Base-by-base conservation (phyloP, 2,329 filamentous ascomycete species). In the Fusarium proliferatum region DNA sequence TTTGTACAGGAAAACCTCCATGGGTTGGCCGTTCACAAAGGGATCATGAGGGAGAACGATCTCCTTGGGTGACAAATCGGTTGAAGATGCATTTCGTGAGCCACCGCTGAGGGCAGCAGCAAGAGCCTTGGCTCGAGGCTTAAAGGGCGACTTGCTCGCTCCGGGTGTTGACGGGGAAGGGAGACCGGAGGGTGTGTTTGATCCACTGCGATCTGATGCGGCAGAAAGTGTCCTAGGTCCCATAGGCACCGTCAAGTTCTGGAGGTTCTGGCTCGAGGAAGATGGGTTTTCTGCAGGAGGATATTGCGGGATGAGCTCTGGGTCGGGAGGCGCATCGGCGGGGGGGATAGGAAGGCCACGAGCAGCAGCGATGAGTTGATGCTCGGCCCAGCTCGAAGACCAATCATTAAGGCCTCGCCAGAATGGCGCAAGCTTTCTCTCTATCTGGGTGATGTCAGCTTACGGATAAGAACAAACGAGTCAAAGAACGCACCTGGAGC, bases 1-100 rank as follows among this genome's bases (percentile, higher is more conserved):
- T 81, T 97, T 97, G 86, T 99, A 99, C 3, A 99, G 85, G 74
- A 94, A 96, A 2, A 95, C 96, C 82, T 98, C 96, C 51, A 98
- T 87, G 2, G 93, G 93, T 76, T 97, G 94, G n/a, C 96, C 96
- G 76, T 98, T 97, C 49, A 98, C 93, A 77, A 93, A 96, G 1
- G 94, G 93, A 75, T 98, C 95, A 69, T 91, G 88, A 0, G 95
- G 92, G 6, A 98, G 85, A 66, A 91, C 86, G n/a, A 95, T 85
- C 83, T 98, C 96, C 72, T 93, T 92, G 3, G 93, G 93, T 0
- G 86, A 84, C 74, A 95, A 86, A 63, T 97, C 95, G 9, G 89
- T 87, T 45, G 91, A 89, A 1, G 93, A 92, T 55, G 87, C 88
- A 78, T 93, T 94, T 58, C 92, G 92, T 2, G 93, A 94, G n/a